These are phyloP conservation scores for Vaccinium darrowii DNA, from an alignment of 148 eudicot genomes.

Conservation along the genomic window DNA sequence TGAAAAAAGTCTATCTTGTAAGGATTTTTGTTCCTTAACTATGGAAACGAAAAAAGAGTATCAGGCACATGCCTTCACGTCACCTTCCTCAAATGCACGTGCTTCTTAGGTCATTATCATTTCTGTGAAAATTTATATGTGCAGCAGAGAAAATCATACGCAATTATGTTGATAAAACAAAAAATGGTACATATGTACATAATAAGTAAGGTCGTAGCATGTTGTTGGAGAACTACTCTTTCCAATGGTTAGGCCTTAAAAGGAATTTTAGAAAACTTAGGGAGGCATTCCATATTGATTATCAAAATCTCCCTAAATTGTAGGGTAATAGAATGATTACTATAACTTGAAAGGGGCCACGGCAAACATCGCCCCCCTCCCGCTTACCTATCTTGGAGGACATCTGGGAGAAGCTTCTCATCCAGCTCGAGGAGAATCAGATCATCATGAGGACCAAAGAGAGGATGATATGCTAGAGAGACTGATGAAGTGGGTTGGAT, in stretches of 20 bases:
- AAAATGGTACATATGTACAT: background rate
- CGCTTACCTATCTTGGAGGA: slow-evolving; percentile 59
- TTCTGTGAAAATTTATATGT: background rate
- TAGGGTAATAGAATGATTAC: background rate
- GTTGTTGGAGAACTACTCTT: background rate
- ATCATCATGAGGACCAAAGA: slow-evolving; percentile 81
- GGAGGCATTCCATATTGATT: background rate
- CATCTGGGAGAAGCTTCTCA: slow-evolving; percentile 87
- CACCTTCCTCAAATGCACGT: background rate
- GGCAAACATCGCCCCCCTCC: background rate
- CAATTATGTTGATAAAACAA: background rate
- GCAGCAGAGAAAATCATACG: background rate
- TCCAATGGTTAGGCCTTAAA: background rate
- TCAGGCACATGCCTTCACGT: background rate
- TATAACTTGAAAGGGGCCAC: background rate
- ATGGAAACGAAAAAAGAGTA: background rate
- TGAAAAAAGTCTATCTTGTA: too few species aligned
- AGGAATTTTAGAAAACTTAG: background rate
- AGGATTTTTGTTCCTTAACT: background rate
- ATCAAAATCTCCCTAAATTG: background rate
- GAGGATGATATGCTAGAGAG: slow-evolving; percentile 67
- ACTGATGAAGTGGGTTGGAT: slow-evolving; percentile 62
- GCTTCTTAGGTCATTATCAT: background rate
- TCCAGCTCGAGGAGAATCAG: slow-evolving; percentile 82
- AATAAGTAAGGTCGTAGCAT: background rate